Percentiles rank a stretch among this genome's conserved stretches.
phyloP scores from a whole-genome alignment of 1,139 yeast genomes.

The Geotrichum cucujoidarum region DNA sequence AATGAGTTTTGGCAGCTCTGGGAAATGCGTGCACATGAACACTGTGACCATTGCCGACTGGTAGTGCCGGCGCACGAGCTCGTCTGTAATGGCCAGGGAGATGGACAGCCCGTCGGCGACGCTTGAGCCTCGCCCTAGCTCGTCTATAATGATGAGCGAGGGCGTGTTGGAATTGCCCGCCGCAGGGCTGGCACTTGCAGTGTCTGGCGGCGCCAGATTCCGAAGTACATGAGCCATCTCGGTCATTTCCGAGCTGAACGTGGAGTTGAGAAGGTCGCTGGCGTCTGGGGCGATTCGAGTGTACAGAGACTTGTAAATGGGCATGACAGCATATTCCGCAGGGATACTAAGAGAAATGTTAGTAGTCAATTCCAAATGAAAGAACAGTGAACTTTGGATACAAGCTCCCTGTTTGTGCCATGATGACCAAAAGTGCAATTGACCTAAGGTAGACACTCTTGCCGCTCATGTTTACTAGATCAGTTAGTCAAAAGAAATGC shows the following conservation, averaged over 20 bases:
- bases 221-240: slow-evolving; percentile 44
- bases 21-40: slow-evolving; percentile 19
- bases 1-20: slow-evolving; percentile 16
- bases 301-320: slow-evolving; percentile 41
- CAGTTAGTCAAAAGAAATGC: not conserved
- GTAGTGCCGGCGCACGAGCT: slow-evolving; percentile 3
- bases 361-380: slow-evolving; percentile 21
- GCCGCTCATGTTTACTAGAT: slow-evolving; percentile 48
- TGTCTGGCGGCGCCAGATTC: slow-evolving; percentile 29
- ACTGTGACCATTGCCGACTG: slow-evolving; percentile 3
- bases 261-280: slow-evolving; percentile 40
- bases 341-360: slow-evolving; percentile 36
- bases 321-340: slow-evolving; percentile 42
- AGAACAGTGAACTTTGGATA: slow-evolving; percentile 1
- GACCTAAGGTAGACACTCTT: slow-evolving; percentile 49
- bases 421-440: slow-evolving; percentile 42
- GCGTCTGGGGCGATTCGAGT: slow-evolving; percentile 46
- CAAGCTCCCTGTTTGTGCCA: slow-evolving; percentile 49
- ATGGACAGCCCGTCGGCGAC: slow-evolving; percentile 19
- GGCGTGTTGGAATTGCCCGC: not conserved
- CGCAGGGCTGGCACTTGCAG: not conserved
- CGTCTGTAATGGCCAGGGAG: slow-evolving; percentile 14
- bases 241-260: slow-evolving; percentile 49
- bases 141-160: slow-evolving; percentile 47
- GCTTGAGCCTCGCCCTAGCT: slow-evolving; percentile 46